These are phyloP conservation scores for Boletus tylopilopsis DNA, from an alignment of 768 basidiomycete genomes.

Conservation along the genomic window DNA sequence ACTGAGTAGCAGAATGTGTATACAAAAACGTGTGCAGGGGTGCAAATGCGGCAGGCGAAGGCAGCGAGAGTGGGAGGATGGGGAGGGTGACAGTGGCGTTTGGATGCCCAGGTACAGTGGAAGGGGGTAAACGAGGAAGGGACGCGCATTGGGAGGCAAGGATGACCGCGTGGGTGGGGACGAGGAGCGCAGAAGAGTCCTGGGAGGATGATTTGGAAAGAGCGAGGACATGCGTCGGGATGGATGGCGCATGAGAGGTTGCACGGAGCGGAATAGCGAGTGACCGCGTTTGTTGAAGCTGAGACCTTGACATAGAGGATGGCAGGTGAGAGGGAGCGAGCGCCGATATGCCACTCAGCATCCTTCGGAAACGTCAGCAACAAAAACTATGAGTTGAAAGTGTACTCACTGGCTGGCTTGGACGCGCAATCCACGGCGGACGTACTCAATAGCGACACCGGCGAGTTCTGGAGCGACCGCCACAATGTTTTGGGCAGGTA, in stretches of 20 bases:
- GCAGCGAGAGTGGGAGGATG: slow-evolving; percentile 59
- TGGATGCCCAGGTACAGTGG: slow-evolving; percentile 32
- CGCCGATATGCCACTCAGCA: slow-evolving; percentile 40
- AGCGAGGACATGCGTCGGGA: slow-evolving; percentile 55
- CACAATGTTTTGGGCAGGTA: slow-evolving; percentile 50
- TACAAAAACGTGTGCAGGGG: slow-evolving; percentile 64
- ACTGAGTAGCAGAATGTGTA: slow-evolving; percentile 47
- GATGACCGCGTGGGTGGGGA: slow-evolving; percentile 66
- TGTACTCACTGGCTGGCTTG: slow-evolving; percentile 42
- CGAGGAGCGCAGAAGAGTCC: slow-evolving; percentile 41
- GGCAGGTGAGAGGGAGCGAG: slow-evolving; percentile 47
- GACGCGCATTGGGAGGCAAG: slow-evolving; percentile 67
- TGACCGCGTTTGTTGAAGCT: slow-evolving; percentile 30
- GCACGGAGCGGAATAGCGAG: slow-evolving; percentile 32
- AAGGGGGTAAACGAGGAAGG: slow-evolving; percentile 51
- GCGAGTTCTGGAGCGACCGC: slow-evolving; percentile 51
- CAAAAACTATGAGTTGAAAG: slow-evolving; percentile 7
- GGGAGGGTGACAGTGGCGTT: slow-evolving; percentile 46
- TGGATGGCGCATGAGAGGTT: slow-evolving; percentile 20
- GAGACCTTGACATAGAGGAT: slow-evolving; percentile 26
- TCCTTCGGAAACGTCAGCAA: slow-evolving; percentile 36
- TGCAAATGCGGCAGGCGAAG: slow-evolving; percentile 59
- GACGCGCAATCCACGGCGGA: slow-evolving; percentile 47
- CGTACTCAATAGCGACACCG: slow-evolving; percentile 58
- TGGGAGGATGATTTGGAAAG: slow-evolving; percentile 31